Conservation (phyloP, 768 basidiomycete species). For the Trametes gibbosa region DNA sequence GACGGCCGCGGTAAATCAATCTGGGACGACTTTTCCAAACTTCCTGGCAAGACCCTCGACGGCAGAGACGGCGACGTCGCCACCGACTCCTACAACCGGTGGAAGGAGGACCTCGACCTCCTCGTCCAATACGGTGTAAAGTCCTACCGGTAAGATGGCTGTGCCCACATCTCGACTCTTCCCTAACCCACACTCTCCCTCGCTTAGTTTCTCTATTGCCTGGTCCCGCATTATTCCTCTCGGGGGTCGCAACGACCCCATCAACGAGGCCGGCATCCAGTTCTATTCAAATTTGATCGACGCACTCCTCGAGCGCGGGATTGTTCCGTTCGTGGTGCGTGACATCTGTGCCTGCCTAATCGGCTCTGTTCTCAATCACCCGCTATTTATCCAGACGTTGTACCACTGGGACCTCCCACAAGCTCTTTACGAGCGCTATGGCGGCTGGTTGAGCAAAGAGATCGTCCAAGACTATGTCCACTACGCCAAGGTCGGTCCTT, state of each 20-base stretch:
- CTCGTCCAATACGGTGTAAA: conserved; percentile 64
- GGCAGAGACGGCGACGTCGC: conserved; percentile 67
- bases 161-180: background rate
- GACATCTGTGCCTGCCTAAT: background rate
- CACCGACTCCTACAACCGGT: conserved; percentile 67
- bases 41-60: conserved; percentile 67
- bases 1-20: conserved; percentile 67
- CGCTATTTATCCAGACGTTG: conserved; percentile 45
- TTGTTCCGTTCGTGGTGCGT: conserved; percentile 66
- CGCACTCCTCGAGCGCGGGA: conserved; percentile 57
- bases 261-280: conserved; percentile 67
- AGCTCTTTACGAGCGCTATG: conserved; percentile 68
- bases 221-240: conserved; percentile 77
- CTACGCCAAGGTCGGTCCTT: conserved; percentile 42
- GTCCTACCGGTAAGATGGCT: conserved; percentile 47
- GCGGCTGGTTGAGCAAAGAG: conserved; percentile 74
- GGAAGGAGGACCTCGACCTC: conserved; percentile 65
- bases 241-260: conserved; percentile 68
- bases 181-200: background rate
- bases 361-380: background rate
- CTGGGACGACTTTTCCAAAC: conserved; percentile 71
- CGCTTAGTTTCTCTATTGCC: conserved; percentile 55
- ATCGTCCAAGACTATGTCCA: conserved; percentile 62
- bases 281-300: conserved; percentile 74
- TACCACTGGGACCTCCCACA: conserved; percentile 84